Evolutionary conservation across 768 basidiomycete genomes (phyloP), one percentile per base, ranked within the genome.

Genomic region (Boletus eberwhitei): DNA sequence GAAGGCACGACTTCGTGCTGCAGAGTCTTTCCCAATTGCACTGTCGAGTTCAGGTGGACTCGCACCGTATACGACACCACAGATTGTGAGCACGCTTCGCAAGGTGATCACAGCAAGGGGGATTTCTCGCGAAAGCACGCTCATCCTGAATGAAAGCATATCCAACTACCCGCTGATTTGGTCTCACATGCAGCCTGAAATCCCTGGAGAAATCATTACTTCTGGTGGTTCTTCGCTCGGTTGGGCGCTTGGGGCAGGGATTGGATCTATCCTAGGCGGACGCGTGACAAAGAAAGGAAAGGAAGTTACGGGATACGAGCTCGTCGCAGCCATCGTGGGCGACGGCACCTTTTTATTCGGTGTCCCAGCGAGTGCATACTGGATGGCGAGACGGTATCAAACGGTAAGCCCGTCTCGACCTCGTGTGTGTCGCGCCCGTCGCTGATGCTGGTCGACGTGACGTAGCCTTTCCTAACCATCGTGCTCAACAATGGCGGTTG

Each of bases 401-500:
- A 84, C 87, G 22, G 87, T 87, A 52, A 54, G 78, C 66, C 2
- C 2, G 7, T 3, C 17, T 50, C 42, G 39, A 46, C 21, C 22
- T 37, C 7, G 8, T 36, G 22, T 19, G 4, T 17, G 8, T 34
- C 5, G 4, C 12, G 5, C 32, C 14, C 29, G 14, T 22, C 13
- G 17, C 22, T 43, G 39, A 46, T 32, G 3, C 17, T 22, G 19
- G 5, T 14, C n/a, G 26, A 48, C 6, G 12, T 26, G 12, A 37
- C 8, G 1, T 54, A 87, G 85, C 87, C 86, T 1, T 88, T 87
- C 73, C 66, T 88, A 26, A 88, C 85, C 0, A 73, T 89, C 57
- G 74, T 89, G 1, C 68, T 90, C 14, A 88, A 88, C 64, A 89
- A 89, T 53, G 86, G 85, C 0, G 86, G 85, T 0, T 86, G 84